phyloP scores from a whole-genome alignment of 83 land plant genomes.

The Picea abies region DNA sequence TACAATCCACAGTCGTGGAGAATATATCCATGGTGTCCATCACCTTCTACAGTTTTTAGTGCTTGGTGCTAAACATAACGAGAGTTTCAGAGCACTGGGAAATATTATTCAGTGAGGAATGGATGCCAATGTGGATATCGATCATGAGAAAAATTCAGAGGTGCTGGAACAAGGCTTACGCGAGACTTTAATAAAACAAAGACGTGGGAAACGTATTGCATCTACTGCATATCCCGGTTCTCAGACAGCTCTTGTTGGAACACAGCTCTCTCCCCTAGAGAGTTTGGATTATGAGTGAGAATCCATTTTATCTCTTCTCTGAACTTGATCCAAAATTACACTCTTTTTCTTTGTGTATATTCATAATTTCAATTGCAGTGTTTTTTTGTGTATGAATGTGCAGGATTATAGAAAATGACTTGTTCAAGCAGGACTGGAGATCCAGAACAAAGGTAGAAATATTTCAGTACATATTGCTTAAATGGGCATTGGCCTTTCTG shows the following conservation, averaged over 20 bases:
- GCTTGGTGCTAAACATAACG: too few relatives aligned
- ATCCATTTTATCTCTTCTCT: neutral
- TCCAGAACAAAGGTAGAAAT: slow-evolving; percentile 23
- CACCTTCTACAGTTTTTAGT: too few relatives aligned
- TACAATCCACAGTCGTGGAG: too few relatives aligned
- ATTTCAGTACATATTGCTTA: slow-evolving; percentile 65
- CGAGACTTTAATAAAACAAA: too few relatives aligned
- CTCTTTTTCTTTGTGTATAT: neutral
- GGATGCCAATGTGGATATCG: too few relatives aligned
- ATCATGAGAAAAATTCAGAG: too few relatives aligned
- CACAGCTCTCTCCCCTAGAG: slow-evolving; percentile 75
- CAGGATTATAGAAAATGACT: slow-evolving; percentile 82
- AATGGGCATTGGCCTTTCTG: slow-evolving; percentile 81
- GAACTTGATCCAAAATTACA: neutral
- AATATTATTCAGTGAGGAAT: too few relatives aligned
- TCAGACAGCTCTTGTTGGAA: slow-evolving; percentile 71
- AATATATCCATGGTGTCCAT: too few relatives aligned
- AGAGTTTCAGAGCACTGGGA: too few relatives aligned
- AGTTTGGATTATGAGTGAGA: slow-evolving; percentile 88
- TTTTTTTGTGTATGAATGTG: neutral
- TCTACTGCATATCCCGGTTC: slow-evolving; percentile 18
- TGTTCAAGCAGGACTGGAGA: slow-evolving; percentile 23
- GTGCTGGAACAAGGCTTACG: too few relatives aligned
- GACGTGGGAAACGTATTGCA: neutral
- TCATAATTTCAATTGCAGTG: slow-evolving; percentile 44